Base-by-base conservation (phyloP, 2,329 filamentous ascomycete species). In the Dothistroma pini region DNA sequence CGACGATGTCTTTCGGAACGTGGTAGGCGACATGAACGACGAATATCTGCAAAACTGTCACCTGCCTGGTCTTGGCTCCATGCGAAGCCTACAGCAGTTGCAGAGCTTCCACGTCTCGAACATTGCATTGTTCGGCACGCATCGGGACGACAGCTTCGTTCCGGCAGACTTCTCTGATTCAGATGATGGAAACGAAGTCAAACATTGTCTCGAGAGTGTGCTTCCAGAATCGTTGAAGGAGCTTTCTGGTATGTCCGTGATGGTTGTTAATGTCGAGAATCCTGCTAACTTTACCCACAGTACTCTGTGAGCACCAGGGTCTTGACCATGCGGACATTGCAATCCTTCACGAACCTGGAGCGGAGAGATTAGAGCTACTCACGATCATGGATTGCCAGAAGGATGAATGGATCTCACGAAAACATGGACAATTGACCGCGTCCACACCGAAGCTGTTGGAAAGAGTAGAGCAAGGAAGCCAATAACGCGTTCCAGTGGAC, bases 71-170 rank as follows among this genome's bases (percentile, higher is more conserved):
- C 54, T 56, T 29, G 54, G 54, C n/a, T 25, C 35, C 2, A 21
- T 56, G 54, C 34, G 29, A 34, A n/a, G 12, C 16, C 54, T 56
- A 4, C 7, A 21, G 54, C 22, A 56, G 14, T 32, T 56, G 35
- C 11, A 56, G 14, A 56, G 29, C 8, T 14, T 47, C 10, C 19
- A 32, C 12, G 16, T 56, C 16, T 47, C 54, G 4, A 25, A 12
- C 25, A 25, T 56, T 25, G 54, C 54, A 14, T 35, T 56, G 6
- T 56, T 56, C 19, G 54, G 54, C 16, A 56, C 54, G 16, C 54
- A 56, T 56, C 19, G 41, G 6, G 54, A 56, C 21, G 54, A 56
- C 25, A 35, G 35, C 11, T 56, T 56, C 35, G 35, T 25, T 11
- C 54, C 54, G 12, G 21, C 7, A 19, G 54, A 56, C 29, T 29